Base-by-base conservation (phyloP, 345 rosid genomes). In the Hirschfeldia incana region DNA sequence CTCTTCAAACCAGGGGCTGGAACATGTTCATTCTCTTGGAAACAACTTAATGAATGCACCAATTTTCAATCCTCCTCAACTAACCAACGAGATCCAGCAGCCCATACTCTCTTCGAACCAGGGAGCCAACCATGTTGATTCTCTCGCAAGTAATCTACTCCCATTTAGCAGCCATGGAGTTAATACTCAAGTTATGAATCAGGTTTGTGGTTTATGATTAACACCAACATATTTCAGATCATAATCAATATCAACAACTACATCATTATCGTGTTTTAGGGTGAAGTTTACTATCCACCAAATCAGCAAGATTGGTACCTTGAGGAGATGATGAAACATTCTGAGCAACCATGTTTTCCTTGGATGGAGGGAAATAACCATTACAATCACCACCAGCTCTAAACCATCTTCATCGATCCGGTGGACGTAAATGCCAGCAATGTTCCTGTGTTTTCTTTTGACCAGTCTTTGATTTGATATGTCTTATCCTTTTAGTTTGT, bases 271-370 rank as follows among this genome's bases (percentile, higher is more conserved):
- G 37, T 55, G 28, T 36, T 9, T 66, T 32, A 75, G 65, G 39
- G 66, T 55, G 42, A 9, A 27, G 11, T 65, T 34, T 4, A 49
- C 70, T 2, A 74, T 51, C 71, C 28, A 57, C 61, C 3, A 27
- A n/a, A 74, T 51, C 77, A 63, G 2, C 29, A 42, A 3, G 44
- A 49, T 4, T 12, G 8, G 15, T 21, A 33, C 36, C 28, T 36
- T 36, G 55, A 66, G 1, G 42, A 66, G 30, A 66, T 75, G 72
- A 36, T 66, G 55, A 27, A 36, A 0, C 16, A 28, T 27, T 36
- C 16, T 36, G 57, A 75, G 72, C 4, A 27, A 66, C 55, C 66
- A 28, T 8, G 57, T 4, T 75, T 66, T 55, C 72, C 57, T 55
- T 75, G 72, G 78, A 75, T 55, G 39, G 65, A 65, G 1, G 34